A percentile compares a stretch with the other conserved stretches of the same genome.
These are phyloP conservation scores for Arthrocladium fulminans DNA, from an alignment of 2,329 filamentous ascomycete species.

Conservation along the genomic window DNA sequence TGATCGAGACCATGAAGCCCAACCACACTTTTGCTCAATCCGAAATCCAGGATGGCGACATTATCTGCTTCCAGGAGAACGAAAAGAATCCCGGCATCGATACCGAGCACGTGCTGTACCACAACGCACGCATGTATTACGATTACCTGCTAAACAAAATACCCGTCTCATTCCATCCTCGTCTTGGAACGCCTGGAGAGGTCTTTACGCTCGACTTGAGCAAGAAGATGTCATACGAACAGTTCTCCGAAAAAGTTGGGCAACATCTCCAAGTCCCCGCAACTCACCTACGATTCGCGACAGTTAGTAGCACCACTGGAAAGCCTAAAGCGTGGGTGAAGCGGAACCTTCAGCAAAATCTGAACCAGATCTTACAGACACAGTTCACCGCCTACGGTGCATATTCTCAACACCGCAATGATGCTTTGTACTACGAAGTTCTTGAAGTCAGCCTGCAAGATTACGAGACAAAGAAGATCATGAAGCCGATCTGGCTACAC, in stretches of 20 bases:
- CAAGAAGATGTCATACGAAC: constrained; percentile 83
- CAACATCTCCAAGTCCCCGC: constrained; percentile 66
- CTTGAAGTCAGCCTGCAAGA: constrained; percentile 91
- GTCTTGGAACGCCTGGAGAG: constrained; percentile 44
- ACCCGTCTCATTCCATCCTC: constrained; percentile 66
- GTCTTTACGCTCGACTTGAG: constrained; percentile 73
- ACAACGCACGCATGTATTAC: constrained; percentile 76
- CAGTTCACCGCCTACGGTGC: constrained; percentile 64
- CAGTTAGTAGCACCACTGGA: constrained; percentile 65
- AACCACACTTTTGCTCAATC: constrained; percentile 84
- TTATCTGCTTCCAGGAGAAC: constrained; percentile 81
- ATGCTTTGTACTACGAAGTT: constrained; percentile 84
- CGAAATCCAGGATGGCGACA: constrained; percentile 94
- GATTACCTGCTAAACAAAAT: constrained; percentile 85
- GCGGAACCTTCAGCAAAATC: constrained; percentile 59
- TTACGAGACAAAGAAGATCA: constrained; percentile 79
- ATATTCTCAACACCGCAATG: constrained; percentile 56
- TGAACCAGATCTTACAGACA: constrained; percentile 69
- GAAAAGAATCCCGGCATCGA: constrained; percentile 36
- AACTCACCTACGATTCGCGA: constrained; percentile 86
- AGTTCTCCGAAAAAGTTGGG: constrained; percentile 73
- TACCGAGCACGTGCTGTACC: constrained; percentile 40
- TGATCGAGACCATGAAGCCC: constrained; percentile 90
- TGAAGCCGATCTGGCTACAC: constrained; percentile 75
- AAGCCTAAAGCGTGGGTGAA: constrained; percentile 73